Evolutionary conservation across 2,329 filamentous ascomycete genomes (phyloP).

Genomic region (Colletotrichum noveboracense): DNA sequence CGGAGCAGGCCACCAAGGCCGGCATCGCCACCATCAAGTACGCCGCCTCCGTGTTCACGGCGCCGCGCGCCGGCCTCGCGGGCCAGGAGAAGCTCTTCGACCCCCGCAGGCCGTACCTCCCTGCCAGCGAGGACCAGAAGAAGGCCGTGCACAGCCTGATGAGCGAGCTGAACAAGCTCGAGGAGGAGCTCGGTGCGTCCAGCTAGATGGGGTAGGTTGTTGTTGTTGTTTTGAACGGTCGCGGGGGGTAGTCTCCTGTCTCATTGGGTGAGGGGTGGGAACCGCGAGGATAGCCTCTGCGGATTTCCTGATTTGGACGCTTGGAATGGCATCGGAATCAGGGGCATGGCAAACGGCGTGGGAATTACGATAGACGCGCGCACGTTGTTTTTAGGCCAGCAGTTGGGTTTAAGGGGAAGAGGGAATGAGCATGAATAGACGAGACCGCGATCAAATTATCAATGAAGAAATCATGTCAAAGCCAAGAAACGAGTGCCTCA

Average conservation of each 20-base stretch:
- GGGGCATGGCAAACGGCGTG: neutral
- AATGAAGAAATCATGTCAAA: neutral
- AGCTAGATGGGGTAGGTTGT: neutral
- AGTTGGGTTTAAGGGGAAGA: neutral
- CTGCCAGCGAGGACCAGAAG: slow-evolving; percentile 48
- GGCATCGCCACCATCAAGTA: slow-evolving; percentile 75
- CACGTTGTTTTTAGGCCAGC: neutral
- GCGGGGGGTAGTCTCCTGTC: neutral
- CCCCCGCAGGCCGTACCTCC: slow-evolving; percentile 67
- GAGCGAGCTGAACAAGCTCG: slow-evolving; percentile 49
- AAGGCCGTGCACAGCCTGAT: slow-evolving; percentile 43
- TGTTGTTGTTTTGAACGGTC: neutral
- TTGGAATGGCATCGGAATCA: neutral
- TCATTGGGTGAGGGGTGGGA: neutral
- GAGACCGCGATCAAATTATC: neutral
- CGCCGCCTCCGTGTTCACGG: slow-evolving; percentile 66
- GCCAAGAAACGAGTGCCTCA: neutral
- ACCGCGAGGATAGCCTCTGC: neutral
- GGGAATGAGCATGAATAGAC: neutral
- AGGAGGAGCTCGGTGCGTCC: slow-evolving; percentile 28
- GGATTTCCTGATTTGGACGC: neutral
- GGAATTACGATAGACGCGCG: neutral
- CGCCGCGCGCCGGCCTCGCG: slow-evolving; percentile 62
- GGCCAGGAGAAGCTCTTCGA: slow-evolving; percentile 61
- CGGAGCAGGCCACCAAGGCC: slow-evolving; percentile 69